Evolutionary conservation across 768 basidiomycete genomes (phyloP).

Genomic region (Leccinum boreale): DNA sequence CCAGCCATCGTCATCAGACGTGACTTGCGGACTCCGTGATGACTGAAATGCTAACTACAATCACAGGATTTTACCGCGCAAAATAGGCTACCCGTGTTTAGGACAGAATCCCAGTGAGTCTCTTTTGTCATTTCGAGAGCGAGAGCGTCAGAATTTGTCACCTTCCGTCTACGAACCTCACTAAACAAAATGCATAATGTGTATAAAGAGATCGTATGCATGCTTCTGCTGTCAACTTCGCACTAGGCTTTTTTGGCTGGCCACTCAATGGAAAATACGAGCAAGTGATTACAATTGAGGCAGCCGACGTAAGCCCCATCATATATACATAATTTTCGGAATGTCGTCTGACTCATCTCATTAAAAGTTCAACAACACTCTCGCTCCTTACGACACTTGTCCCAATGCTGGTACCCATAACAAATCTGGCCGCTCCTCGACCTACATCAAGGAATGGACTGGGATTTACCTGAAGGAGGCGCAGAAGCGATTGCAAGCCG

Average conservation of each 20-base stretch:
- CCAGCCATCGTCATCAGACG: background rate
- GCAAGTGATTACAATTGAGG: constrained; percentile 74
- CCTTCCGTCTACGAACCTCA: background rate
- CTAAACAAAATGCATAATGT: background rate
- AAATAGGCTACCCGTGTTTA: constrained; percentile 69
- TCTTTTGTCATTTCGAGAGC: background rate
- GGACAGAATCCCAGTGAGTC: constrained; percentile 70
- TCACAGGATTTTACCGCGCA: constrained; percentile 56
- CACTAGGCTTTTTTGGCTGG: constrained; percentile 74
- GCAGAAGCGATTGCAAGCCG: constrained; percentile 50
- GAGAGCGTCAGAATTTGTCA: background rate
- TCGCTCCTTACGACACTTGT: constrained; percentile 84
- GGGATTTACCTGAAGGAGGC: constrained; percentile 69
- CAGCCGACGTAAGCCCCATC: constrained; percentile 43
- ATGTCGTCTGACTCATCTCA: background rate
- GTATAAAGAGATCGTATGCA: constrained; percentile 65
- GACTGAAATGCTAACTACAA: constrained; percentile 16
- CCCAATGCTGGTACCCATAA: constrained; percentile 49
- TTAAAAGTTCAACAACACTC: constrained; percentile 73
- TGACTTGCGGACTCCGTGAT: constrained; percentile 1
- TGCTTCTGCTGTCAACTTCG: constrained; percentile 62
- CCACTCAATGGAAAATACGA: constrained; percentile 72
- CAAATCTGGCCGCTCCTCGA: constrained; percentile 56
- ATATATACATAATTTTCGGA: constrained; percentile 8
- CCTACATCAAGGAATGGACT: constrained; percentile 66